phyloP scores from a whole-genome alignment of 257 asterid species.

The Lantana camara region DNA sequence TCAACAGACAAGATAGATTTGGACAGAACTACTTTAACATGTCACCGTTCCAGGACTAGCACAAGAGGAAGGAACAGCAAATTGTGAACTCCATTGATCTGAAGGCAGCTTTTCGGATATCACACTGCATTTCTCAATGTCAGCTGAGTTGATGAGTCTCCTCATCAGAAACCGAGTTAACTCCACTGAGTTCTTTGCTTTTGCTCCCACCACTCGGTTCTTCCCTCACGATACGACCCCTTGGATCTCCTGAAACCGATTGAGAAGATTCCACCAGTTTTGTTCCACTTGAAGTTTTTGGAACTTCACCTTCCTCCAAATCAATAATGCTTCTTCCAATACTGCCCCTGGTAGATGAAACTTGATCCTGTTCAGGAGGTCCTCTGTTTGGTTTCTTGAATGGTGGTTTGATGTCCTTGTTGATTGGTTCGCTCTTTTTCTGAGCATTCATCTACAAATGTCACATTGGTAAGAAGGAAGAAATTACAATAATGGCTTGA shows the following conservation, averaged over 20 bases:
- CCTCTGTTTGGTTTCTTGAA: constrained; percentile 38
- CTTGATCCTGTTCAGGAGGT: constrained; percentile 30
- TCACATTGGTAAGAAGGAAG: constrained; percentile 4
- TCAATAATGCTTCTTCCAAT: background rate
- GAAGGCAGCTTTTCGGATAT: constrained; percentile 23
- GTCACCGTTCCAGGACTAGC: constrained; percentile 32
- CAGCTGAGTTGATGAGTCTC: background rate
- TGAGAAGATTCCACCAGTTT: constrained; percentile 24
- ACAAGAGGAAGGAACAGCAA: constrained; percentile 23
- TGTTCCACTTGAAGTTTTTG: constrained; percentile 1
- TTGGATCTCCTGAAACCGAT: constrained; percentile 26
- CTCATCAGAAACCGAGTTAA: constrained; percentile 9
- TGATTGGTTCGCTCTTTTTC: constrained; percentile 1
- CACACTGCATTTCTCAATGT: constrained; percentile 13
- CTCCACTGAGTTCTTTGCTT: constrained; percentile 9
- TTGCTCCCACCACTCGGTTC: constrained; percentile 23
- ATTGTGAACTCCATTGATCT: constrained; percentile 17
- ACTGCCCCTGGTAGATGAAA: constrained; percentile 30
- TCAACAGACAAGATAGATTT: too few relatives aligned
- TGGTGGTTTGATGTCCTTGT: constrained; percentile 30
- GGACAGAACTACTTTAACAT: too few relatives aligned
- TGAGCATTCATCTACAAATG: constrained; percentile 27
- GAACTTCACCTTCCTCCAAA: constrained; percentile 26
- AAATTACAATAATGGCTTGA: too few relatives aligned
- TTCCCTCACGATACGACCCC: background rate